A percentile compares a stretch with the other conserved stretches of the same genome.
These are phyloP conservation scores for Termitomyces sp. DNA, from an alignment of 768 basidiomycete genomes.

Conservation along the genomic window DNA sequence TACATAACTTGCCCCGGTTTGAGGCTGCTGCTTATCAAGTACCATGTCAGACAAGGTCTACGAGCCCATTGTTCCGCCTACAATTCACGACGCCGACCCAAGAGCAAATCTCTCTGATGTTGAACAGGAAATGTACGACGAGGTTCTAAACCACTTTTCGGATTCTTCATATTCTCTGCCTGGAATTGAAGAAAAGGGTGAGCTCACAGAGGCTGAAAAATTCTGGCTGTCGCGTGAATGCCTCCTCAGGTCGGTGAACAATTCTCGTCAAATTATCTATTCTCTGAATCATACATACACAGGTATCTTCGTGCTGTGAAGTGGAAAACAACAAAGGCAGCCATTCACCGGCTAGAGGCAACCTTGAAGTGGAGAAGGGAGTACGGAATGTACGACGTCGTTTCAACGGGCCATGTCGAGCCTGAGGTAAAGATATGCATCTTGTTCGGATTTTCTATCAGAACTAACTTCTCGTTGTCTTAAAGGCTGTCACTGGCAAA, in stretches of 20 bases:
- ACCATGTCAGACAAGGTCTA: conserved; percentile 26
- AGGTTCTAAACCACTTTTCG: conserved; percentile 59
- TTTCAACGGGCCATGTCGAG: conserved; percentile 63
- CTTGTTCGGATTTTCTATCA: neutral
- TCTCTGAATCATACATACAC: neutral
- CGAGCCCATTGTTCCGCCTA: conserved; percentile 30
- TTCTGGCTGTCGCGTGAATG: conserved; percentile 84
- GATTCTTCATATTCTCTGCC: conserved; percentile 50
- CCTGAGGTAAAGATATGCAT: conserved; percentile 54
- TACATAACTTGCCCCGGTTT: conserved; percentile 2
- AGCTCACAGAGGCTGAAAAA: conserved; percentile 61
- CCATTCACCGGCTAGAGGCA: conserved; percentile 63
- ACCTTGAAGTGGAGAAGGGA: conserved; percentile 82
- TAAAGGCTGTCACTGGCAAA: conserved; percentile 78
- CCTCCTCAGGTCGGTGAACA: conserved; percentile 50
- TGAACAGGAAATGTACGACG: conserved; percentile 47
- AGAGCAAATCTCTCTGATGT: conserved; percentile 35
- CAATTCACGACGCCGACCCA: conserved; percentile 25
- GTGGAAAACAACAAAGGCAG: conserved; percentile 56
- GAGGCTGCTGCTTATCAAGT: neutral
- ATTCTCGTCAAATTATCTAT: neutral
- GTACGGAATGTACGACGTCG: conserved; percentile 62
- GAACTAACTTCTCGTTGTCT: neutral
- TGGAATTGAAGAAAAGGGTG: conserved; percentile 33
- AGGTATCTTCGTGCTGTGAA: conserved; percentile 79